These are phyloP conservation scores for Hypericum androsaemum DNA, from an alignment of 345 rosid genomes.

Conservation along the genomic window DNA sequence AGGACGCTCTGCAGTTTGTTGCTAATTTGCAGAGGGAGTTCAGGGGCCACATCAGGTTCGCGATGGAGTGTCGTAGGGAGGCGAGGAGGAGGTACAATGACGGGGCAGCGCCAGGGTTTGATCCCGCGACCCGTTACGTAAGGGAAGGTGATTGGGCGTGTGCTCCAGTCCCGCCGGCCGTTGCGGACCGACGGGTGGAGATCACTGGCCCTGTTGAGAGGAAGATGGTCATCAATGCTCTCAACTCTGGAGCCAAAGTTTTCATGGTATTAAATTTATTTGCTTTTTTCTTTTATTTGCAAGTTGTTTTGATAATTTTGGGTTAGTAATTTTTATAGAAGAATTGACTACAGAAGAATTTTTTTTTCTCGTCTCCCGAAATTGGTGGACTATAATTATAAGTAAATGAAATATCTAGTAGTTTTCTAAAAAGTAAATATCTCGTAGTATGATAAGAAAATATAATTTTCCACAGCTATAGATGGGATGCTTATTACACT, in stretches of 20 bases:
- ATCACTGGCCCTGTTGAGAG: slow-evolving; percentile 89
- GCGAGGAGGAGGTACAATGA: slow-evolving; percentile 46
- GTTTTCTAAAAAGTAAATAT: no score
- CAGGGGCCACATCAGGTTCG: slow-evolving; percentile 47
- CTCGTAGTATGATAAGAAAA: no score
- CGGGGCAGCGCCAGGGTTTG: slow-evolving; percentile 62
- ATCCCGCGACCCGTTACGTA: slow-evolving; percentile 60
- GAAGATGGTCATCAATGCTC: slow-evolving; percentile 95
- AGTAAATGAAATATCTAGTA: no score
- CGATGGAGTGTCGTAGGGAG: slow-evolving; percentile 69
- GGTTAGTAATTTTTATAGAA: no score
- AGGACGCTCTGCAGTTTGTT: slow-evolving; percentile 70
- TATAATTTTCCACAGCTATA: no score
- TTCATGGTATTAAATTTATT: slow-evolving; percentile 53
- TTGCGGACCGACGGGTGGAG: slow-evolving; percentile 71
- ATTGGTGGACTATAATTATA: no score
- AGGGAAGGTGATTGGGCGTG: slow-evolving; percentile 73
- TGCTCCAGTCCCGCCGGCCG: slow-evolving; percentile 57
- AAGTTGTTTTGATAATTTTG: no score
- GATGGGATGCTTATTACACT: no score
- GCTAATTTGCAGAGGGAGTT: slow-evolving; percentile 76
- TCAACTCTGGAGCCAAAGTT: slow-evolving; percentile 91
- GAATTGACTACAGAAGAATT: no score
- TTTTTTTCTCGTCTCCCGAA: no score
- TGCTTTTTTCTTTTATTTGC: neutral